These are phyloP conservation scores for Pogostemon cablin DNA, from an alignment of 257 asterid species.

Conservation along the genomic window DNA sequence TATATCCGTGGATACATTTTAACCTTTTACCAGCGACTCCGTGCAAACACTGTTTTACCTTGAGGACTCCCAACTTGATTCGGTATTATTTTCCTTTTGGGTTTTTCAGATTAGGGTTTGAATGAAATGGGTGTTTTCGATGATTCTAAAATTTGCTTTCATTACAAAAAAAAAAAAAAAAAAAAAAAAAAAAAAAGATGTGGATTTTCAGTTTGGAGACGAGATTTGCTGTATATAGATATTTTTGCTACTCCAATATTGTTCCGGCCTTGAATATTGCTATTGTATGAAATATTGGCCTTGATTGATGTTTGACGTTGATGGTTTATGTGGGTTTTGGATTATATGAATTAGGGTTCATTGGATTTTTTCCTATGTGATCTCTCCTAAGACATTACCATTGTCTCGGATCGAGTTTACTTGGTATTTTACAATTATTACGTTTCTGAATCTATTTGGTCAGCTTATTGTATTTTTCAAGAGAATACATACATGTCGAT, in stretches of 20 bases:
- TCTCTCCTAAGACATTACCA: conserved; percentile 21
- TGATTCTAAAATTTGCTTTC: not conserved
- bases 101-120: conserved; percentile 40
- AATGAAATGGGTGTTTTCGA: conserved; percentile 19
- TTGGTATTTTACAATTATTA: not conserved
- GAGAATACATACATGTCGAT: not conserved
- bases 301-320: not conserved
- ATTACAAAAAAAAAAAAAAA: too few relatives aligned
- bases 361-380: conserved; percentile 27
- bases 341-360: conserved; percentile 43
- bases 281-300: too few relatives aligned
- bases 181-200: too few relatives aligned
- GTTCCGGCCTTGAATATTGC: too few relatives aligned
- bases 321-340: not conserved
- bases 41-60: not conserved
- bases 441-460: conserved; percentile 1
- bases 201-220: too few relatives aligned
- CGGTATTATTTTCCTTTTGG: conserved; percentile 24
- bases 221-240: too few relatives aligned
- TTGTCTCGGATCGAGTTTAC: not conserved
- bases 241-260: too few relatives aligned
- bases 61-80: conserved; percentile 22
- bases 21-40: too few relatives aligned
- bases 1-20: too few relatives aligned
- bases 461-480: conserved; percentile 17